Conservation (phyloP, 345 rosid species). For the Populus tremula region DNA sequence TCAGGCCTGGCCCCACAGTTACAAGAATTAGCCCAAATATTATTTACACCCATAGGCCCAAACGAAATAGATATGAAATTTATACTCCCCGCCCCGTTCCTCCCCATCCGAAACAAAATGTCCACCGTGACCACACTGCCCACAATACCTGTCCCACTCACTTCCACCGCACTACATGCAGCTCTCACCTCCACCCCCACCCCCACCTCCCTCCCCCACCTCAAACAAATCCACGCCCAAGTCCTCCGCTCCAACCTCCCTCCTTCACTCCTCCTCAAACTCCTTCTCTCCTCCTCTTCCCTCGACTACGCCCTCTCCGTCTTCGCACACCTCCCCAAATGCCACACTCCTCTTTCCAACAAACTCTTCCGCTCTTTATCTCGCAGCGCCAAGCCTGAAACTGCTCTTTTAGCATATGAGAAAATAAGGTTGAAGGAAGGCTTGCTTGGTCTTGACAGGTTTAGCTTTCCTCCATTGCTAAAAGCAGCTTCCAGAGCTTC, state of each 20-base stretch:
- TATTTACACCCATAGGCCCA: not conserved
- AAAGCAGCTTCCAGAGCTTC: conserved; percentile 42
- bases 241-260: conserved; percentile 35
- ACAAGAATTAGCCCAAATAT: not conserved
- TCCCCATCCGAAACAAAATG: not conserved
- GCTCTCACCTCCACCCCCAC: conserved; percentile 10
- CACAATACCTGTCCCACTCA: not conserved
- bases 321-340: conserved; percentile 36
- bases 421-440: conserved; percentile 34
- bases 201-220: conserved; percentile 24
- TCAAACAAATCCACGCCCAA: conserved; percentile 51
- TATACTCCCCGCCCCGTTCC: not conserved
- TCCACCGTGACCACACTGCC: not conserved
- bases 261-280: conserved; percentile 32
- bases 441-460: conserved; percentile 33
- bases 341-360: conserved; percentile 29
- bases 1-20: not conserved
- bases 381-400: conserved; percentile 25
- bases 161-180: conserved; percentile 3
- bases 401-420: conserved; percentile 32
- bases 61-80: not conserved
- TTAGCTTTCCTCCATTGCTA: conserved; percentile 48
- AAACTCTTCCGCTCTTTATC: conserved; percentile 45
- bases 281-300: conserved; percentile 29
- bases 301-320: conserved; percentile 47